phyloP scores from a whole-genome alignment of 768 basidiomycete species.

The Lyophyllum atratum region DNA sequence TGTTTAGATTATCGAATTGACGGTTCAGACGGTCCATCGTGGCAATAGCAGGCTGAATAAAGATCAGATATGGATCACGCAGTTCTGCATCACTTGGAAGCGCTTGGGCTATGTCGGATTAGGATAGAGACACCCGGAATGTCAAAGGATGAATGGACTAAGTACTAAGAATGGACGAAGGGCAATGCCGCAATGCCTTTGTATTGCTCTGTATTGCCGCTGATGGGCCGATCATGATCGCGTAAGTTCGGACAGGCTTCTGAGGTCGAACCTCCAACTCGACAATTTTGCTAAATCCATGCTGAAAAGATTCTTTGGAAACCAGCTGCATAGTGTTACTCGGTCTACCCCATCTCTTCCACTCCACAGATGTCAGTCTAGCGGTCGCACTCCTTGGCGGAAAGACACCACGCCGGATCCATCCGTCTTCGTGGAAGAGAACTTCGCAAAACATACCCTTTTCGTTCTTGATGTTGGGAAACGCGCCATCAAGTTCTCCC shows the following conservation, averaged over 20 bases:
- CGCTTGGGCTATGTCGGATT: neutral
- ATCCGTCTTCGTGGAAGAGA: slow-evolving; percentile 24
- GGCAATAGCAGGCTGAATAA: neutral
- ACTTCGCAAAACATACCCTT: slow-evolving; percentile 31
- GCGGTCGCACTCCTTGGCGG: slow-evolving; percentile 13
- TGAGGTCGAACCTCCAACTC: neutral
- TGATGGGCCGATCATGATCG: slow-evolving; percentile 4
- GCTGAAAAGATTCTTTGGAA: slow-evolving; percentile 10
- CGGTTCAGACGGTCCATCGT: neutral
- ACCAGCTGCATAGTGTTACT: neutral
- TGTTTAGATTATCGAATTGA: slow-evolving; percentile 9
- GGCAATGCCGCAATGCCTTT: neutral
- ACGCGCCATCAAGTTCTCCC: slow-evolving; percentile 51
- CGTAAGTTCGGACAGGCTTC: neutral
- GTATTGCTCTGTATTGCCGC: neutral
- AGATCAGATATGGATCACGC: neutral
- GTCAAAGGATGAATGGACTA: neutral
- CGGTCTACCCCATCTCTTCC: neutral
- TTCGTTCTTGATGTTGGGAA: slow-evolving; percentile 45
- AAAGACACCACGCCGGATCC: slow-evolving; percentile 16
- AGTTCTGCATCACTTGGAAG: neutral
- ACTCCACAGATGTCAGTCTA: slow-evolving; percentile 12
- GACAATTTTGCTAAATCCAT: slow-evolving; percentile 8
- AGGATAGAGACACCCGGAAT: slow-evolving; percentile 3
- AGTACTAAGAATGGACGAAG: neutral